These are phyloP conservation scores for Paraphysoderma sedebokerense DNA, from an alignment of 371 early-diverging fungal species.

Conservation along the genomic window DNA sequence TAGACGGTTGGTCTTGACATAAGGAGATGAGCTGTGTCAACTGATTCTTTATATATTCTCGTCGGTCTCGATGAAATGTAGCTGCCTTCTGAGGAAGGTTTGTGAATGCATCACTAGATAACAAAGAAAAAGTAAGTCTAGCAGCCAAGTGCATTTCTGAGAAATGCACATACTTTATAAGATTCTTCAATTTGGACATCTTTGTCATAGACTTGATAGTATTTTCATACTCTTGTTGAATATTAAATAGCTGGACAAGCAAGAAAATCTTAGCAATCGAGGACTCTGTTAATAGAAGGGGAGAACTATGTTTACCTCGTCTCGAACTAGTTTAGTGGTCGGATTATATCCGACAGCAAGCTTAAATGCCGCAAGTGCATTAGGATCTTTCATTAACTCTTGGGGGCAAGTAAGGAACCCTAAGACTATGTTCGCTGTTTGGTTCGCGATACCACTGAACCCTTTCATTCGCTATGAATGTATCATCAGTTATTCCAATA, in stretches of 20 bases:
- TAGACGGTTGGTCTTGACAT: background rate
- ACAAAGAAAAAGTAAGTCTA: background rate
- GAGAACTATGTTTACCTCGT: background rate
- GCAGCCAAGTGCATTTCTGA: too few relatives aligned
- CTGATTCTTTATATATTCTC: background rate
- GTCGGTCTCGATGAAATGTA: background rate
- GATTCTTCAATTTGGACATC: background rate
- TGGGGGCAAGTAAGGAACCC: background rate
- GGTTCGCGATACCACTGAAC: too few relatives aligned
- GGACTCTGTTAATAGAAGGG: too few relatives aligned
- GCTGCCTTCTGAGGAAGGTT: background rate
- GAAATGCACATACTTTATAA: background rate
- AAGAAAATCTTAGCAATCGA: too few relatives aligned
- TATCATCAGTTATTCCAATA: too few relatives aligned
- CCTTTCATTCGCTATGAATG: too few relatives aligned
- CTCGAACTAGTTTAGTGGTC: too few relatives aligned
- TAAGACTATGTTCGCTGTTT: background rate
- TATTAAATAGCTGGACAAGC: background rate
- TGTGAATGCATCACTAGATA: background rate
- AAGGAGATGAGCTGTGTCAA: background rate
- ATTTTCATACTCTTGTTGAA: background rate
- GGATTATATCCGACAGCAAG: background rate
- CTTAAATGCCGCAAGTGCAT: background rate
- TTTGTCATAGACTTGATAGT: background rate
- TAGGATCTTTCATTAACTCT: background rate